Evolutionary conservation across 106 monocot species (phyloP), one percentile per base, ranked within the genome.

Genomic region (Dioscorea alata): DNA sequence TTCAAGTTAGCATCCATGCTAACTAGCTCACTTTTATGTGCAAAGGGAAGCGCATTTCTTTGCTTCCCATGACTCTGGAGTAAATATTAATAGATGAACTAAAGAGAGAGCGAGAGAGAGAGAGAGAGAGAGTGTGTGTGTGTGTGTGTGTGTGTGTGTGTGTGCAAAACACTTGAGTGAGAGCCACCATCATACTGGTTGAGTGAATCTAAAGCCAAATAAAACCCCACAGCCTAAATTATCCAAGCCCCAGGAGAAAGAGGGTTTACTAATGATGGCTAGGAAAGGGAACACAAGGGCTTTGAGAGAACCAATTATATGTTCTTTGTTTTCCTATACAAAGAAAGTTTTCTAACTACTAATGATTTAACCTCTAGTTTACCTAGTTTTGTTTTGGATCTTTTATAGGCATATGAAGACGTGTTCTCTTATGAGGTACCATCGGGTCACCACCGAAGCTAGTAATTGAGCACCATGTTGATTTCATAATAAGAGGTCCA

Each of bases 401-500:
- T n/a, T n/a, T n/a, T n/a, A n/a, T n/a, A n/a, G n/a, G 60, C n/a
- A 1, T 60, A 20, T 60, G 60, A 18, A 2, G 60, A 60, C 23
- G 60, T 60, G 14, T 24, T 60, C 19, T 21, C 60, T 12, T 4
- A 60, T 12, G 60, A 60, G 23, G n/a, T 60, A n/a, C 60, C 20
- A 20, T 6, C 2, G 60, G 23, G 23, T 20, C 23, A 22, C 60
- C 60, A 60, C 60, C 20, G 23, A 60, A 20, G 12, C 60, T 6
- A n/a, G 60, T 6, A 12, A 60, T 60, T 60, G 60, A 60, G 60
- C 60, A 60, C 12, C 60, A 60, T 22, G 23, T 60, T 24, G 60
- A 60, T 24, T 21, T 60, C 2, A 12, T 60, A 12, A 6, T 10
- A 22, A 21, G 60, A 20, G 14, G 15, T 22, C 12, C 4, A 12